phyloP scores from a whole-genome alignment of 2,329 filamentous ascomycete genomes.

The Nakataea oryzae region DNA sequence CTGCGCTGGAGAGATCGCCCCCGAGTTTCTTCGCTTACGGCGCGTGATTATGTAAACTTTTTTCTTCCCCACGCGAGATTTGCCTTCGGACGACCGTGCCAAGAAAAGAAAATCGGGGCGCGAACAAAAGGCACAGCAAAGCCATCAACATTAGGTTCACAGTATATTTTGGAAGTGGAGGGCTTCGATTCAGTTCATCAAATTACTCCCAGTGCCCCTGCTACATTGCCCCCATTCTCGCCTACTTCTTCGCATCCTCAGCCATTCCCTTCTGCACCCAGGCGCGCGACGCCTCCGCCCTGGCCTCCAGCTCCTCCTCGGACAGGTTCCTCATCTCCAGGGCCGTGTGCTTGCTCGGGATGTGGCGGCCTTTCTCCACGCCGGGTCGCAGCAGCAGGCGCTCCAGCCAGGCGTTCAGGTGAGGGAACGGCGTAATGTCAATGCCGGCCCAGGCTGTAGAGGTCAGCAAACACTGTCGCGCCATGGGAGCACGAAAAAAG shows the following conservation, averaged over 20 bases:
- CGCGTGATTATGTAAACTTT: neutral
- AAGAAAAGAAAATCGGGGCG: too few relatives aligned
- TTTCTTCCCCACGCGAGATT: neutral
- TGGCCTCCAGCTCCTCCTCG: constrained; percentile 37
- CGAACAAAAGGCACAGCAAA: too few relatives aligned
- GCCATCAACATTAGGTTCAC: too few relatives aligned
- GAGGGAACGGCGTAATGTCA: constrained; percentile 65
- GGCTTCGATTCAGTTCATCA: too few relatives aligned
- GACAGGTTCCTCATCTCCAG: constrained; percentile 26
- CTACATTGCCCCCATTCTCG: neutral
- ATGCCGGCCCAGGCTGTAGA: constrained; percentile 52
- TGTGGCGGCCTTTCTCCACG: constrained; percentile 62
- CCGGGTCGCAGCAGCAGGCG: constrained; percentile 57
- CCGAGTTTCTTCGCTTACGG: neutral
- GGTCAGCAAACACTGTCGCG: neutral
- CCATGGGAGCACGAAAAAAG: neutral
- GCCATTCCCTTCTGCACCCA: constrained; percentile 61
- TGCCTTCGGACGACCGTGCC: neutral
- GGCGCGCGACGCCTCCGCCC: constrained; percentile 32
- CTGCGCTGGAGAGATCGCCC: neutral
- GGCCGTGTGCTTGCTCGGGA: constrained; percentile 52
- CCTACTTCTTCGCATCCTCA: constrained; percentile 38
- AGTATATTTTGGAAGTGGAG: neutral
- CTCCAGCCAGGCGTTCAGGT: constrained; percentile 68
- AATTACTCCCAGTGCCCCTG: too few relatives aligned